Evolutionary conservation across 2,329 filamentous ascomycete species (phyloP).

Genomic region (Niveomyces coronatus): DNA sequence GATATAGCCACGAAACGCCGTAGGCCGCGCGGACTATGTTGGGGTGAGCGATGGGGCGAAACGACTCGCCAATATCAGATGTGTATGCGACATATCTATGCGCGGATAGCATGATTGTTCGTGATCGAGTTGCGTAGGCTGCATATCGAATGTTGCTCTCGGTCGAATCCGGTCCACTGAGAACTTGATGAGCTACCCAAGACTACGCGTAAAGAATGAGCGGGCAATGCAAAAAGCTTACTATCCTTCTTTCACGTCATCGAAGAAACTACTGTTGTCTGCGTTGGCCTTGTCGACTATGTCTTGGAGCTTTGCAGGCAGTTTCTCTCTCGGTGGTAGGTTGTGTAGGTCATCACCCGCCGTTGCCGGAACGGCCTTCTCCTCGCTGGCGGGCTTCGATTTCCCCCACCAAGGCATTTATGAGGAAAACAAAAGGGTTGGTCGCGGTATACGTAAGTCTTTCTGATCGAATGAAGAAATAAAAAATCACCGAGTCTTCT

Average conservation of each 20-base stretch:
- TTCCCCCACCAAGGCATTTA: slow-evolving; percentile 35
- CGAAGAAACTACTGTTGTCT: slow-evolving; percentile 61
- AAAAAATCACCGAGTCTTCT: background rate
- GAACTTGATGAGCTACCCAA: slow-evolving; percentile 11
- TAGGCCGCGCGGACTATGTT: slow-evolving; percentile 74
- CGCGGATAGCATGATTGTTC: slow-evolving; percentile 79
- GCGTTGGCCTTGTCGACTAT: slow-evolving; percentile 47
- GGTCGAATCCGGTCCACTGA: slow-evolving; percentile 57
- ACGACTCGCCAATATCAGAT: slow-evolving; percentile 91
- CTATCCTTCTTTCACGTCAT: slow-evolving; percentile 70
- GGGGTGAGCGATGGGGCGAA: slow-evolving; percentile 85
- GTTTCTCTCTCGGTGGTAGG: slow-evolving; percentile 38
- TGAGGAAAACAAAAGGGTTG: no score
- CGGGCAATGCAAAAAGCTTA: slow-evolving; percentile 34
- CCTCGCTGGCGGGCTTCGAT: slow-evolving; percentile 20
- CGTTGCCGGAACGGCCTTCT: slow-evolving; percentile 12
- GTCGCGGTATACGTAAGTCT: no score
- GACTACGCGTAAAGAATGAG: slow-evolving; percentile 8
- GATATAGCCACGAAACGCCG: slow-evolving; percentile 84
- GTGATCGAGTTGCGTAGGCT: slow-evolving; percentile 75
- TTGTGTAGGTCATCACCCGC: slow-evolving; percentile 29
- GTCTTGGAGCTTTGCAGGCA: slow-evolving; percentile 45
- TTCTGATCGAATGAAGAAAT: background rate
- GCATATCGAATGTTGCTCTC: slow-evolving; percentile 83
- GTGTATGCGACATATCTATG: slow-evolving; percentile 98